phyloP scores from a whole-genome alignment of 768 basidiomycete species.

The Phanerodontia chrysosporium region DNA sequence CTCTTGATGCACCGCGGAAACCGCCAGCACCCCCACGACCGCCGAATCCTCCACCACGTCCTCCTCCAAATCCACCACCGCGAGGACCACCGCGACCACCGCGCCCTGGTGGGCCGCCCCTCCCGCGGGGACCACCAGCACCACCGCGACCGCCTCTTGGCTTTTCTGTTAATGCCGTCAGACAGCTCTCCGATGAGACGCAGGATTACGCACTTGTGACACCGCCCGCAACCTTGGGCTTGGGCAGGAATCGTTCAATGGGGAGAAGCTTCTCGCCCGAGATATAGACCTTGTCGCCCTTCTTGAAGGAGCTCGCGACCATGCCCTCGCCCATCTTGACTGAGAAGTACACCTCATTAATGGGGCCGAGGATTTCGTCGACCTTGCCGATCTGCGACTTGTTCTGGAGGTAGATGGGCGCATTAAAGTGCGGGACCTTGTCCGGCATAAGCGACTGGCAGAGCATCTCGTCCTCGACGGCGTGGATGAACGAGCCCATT shows the following conservation, averaged over 20 bases:
- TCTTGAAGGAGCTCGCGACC: slow-evolving; percentile 93
- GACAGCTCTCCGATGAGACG: slow-evolving; percentile 6
- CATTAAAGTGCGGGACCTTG: slow-evolving; percentile 98
- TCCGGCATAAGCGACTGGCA: slow-evolving; percentile 80
- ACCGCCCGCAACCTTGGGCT: slow-evolving; percentile 79
- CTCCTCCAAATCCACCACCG: slow-evolving; percentile 20
- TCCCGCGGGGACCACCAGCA: slow-evolving; percentile 25
- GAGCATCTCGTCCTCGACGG: slow-evolving; percentile 98
- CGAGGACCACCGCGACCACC: slow-evolving; percentile 19
- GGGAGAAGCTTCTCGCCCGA: slow-evolving; percentile 96
- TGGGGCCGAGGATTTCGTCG: slow-evolving; percentile 98
- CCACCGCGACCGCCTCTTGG: slow-evolving; percentile 20
- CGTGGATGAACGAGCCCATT: slow-evolving; percentile 88
- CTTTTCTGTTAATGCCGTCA: slow-evolving; percentile 31
- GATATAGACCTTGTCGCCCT: slow-evolving; percentile 97
- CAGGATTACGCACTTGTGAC: slow-evolving; percentile 23
- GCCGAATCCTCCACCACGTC: slow-evolving; percentile 23
- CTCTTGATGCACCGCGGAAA: slow-evolving; percentile 25
- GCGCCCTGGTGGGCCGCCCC: slow-evolving; percentile 17
- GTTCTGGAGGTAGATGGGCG: slow-evolving; percentile 95
- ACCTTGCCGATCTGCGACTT: slow-evolving; percentile 90
- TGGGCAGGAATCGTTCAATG: slow-evolving; percentile 94
- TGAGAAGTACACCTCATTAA: slow-evolving; percentile 97
- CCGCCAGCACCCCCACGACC: slow-evolving; percentile 35
- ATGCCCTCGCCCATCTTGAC: slow-evolving; percentile 97